phyloP scores from a whole-genome alignment of 2,329 filamentous ascomycete species.

The Aspergillus aculeatinus region DNA sequence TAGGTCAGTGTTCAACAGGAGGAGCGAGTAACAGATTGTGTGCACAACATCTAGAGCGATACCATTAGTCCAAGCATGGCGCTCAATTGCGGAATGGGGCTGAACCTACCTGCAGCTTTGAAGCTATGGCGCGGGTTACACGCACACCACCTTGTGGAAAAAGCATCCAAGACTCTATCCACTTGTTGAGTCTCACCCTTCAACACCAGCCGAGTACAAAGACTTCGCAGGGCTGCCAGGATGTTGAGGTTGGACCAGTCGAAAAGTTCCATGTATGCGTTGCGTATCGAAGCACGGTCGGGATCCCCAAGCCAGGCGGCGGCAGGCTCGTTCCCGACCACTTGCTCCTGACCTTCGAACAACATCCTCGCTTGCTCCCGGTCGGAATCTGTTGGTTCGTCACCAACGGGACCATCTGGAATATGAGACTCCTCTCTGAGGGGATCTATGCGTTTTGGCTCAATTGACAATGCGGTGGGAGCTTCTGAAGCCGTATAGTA shows the following conservation, averaged over 20 bases:
- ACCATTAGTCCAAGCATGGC: conserved; percentile 23
- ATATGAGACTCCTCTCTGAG: conserved; percentile 19
- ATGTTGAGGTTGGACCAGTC: conserved; percentile 82
- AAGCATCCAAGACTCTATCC: conserved; percentile 86
- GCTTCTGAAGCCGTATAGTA: conserved; percentile 48
- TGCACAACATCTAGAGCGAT: conserved; percentile 75
- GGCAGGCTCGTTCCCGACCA: conserved; percentile 74
- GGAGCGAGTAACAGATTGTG: conserved; percentile 93
- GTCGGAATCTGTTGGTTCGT: conserved; percentile 61
- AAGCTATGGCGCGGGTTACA: conserved; percentile 94
- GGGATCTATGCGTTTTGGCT: conserved; percentile 21
- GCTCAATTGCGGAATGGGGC: background rate
- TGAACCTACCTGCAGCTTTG: conserved; percentile 71
- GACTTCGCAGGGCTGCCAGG: conserved; percentile 70
- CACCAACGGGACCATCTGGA: conserved; percentile 19
- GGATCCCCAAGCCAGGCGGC: conserved; percentile 79
- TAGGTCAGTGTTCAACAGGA: conserved; percentile 92
- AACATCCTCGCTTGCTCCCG: conserved; percentile 76
- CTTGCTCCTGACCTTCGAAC: conserved; percentile 75
- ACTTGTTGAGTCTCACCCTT: conserved; percentile 95
- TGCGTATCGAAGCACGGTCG: conserved; percentile 55
- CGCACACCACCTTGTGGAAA: conserved; percentile 86
- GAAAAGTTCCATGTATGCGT: conserved; percentile 89
- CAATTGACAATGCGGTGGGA: conserved; percentile 36
- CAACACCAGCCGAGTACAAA: conserved; percentile 79